Base-by-base conservation (phyloP, 306 rosid species). In the Inga leiocalycina region DNA sequence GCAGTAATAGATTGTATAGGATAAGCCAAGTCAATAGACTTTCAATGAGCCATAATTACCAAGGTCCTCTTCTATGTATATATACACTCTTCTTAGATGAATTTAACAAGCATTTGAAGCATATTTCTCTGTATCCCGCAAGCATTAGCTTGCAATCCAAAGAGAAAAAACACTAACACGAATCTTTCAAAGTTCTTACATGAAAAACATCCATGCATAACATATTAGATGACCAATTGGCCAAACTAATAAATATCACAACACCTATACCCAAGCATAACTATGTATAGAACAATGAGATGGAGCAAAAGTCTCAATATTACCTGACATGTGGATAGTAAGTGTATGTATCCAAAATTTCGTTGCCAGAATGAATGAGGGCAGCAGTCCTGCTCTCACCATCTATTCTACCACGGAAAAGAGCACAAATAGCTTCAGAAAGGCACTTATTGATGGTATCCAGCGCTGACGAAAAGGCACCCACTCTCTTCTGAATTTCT, bases 381-480 rank as follows among this genome's bases (percentile, higher is more conserved):
- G 97, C 94, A 73, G 98, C 92, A 67, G 97, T 96, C 73, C 81
- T 92, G 83, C 98, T 96, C 83, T 96, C 99, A 6, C 98, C 99
- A 83, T 96, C 99, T 84, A 89, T 84, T 87, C 95, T 92, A 83
- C 99, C 99, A 76, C 94, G 97, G 88, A 95, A 91, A 73, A 96
- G 85, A 71, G 98, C 88, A 75, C 97, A 94, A 77, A 96, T 87
- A 77, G 99, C 97, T 87, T 96, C 98, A 34, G 99, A 92, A 74
- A 96, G 93, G 88, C 98, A 96, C 91, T 89, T 96, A 78, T 94
- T 96, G 87, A 92, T 94, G 65, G 97, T 94, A 85, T 96, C 95
- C 86, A 96, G 80, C 15, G 99, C 99, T 92, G 88, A 85, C 71
- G 99, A 96, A 85, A 96, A 94, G 78, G 98, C 97, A 39, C 97